Evolutionary conservation across 169 alveolate genomes (phyloP), one percentile per base, ranked within the genome.

Genomic region (Cryptosporidium sp.): DNA sequence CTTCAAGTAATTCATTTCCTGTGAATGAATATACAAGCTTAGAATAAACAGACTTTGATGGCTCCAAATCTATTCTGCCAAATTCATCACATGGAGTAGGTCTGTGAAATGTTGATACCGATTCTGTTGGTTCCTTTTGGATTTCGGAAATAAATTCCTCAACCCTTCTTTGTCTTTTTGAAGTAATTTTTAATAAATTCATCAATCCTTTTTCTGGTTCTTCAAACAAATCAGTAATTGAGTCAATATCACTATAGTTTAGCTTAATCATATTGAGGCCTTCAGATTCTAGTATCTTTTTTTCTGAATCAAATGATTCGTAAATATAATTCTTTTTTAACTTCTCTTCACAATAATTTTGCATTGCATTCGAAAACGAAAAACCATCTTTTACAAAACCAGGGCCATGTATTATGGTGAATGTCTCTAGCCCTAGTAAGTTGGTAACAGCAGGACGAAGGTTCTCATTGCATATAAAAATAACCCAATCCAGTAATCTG

Each of bases 1-100:
- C 14, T 21, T 10, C 10, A 29, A 55, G n/a, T 6, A 55, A 33
- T 21, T 58, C 59, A 55, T 33, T 59, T 35, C 31, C 35, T 16
- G 61, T 10, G 37, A 48, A 55, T 10, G n/a, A 52, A 52, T 58
- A 0, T 2, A 80, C 45, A 43, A 80, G 41, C 45, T 62, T 80
- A 41, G 73, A 62, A 41, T 62, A 80, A 21, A 80, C 41, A 9
- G 73, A 39, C 41, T 61, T 59, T 14, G 89, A 80, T 18, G 89
- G 89, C 16, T 80, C 89, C 69, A 80, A 62, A 80, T 80, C 89
- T 21, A 80, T 80, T 80, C 89, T 80, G n/a, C 89, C 89, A 80
- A 80, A 80, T 67, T 80, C 89, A 26, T 80, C 89, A 37, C 80
- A 80, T 14, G 89, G 89, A 0, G 89, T 80, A 45, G 89, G 41